A percentile compares a stretch with the other conserved stretches of the same genome.
Evolutionary conservation across 305 asterid species (phyloP).

Genomic region (Solanum hybrid): DNA sequence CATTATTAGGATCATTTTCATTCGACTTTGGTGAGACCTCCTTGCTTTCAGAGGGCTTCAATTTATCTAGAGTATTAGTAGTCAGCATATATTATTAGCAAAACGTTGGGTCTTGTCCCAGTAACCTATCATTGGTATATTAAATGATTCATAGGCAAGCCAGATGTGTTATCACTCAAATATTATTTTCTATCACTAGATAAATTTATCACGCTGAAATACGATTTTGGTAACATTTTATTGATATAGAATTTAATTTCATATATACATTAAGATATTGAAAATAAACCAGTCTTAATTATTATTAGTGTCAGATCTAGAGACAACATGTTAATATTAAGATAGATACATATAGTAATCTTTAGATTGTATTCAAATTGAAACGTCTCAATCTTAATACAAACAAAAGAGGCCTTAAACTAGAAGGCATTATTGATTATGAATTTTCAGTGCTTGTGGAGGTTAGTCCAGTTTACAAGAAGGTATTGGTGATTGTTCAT

Average conservation of each 20-base stretch:
- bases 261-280: neutral
- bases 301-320: neutral
- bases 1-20: too few species aligned
- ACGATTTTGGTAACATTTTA: neutral
- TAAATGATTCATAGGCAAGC: too few species aligned
- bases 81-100: too few species aligned
- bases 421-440: neutral
- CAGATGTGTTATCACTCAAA: too few species aligned
- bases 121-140: too few species aligned
- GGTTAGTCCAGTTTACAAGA: neutral
- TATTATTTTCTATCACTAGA: neutral
- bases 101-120: too few species aligned
- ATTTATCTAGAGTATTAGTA: too few species aligned
- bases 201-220: neutral
- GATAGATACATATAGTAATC: neutral
- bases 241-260: neutral
- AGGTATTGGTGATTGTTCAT: neutral
- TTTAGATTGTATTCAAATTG: neutral
- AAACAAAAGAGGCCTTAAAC: neutral
- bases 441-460: neutral
- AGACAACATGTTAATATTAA: neutral
- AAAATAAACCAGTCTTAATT: neutral
- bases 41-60: too few species aligned
- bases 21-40: too few species aligned
- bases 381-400: neutral